A percentile compares a stretch with the other conserved stretches of the same genome.
phyloP scores from a whole-genome alignment of 2,329 filamentous ascomycete species.

The Parafenestella ontariensis region DNA sequence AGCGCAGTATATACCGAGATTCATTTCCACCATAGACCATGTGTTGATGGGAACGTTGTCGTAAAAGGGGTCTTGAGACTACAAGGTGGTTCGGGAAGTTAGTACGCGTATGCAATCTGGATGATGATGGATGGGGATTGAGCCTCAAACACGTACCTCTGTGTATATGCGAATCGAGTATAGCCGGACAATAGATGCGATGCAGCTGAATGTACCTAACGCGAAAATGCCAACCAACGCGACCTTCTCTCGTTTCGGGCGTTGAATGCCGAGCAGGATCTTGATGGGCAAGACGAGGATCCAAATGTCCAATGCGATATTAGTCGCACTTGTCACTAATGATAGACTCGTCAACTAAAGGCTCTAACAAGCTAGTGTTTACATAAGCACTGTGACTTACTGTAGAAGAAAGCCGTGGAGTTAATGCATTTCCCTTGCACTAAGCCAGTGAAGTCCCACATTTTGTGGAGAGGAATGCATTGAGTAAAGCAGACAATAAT shows the following conservation, averaged over 20 bases:
- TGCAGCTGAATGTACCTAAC: conserved; percentile 84
- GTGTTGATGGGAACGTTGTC: conserved; percentile 83
- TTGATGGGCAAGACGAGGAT: conserved; percentile 85
- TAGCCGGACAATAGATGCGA: conserved; percentile 75
- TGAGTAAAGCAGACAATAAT: conserved; percentile 33
- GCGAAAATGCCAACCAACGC: conserved; percentile 84
- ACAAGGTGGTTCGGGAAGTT: neutral
- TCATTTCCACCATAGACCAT: conserved; percentile 91
- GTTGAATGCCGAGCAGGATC: conserved; percentile 80
- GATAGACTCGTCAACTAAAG: no score
- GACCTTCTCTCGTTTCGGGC: conserved; percentile 82
- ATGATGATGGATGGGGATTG: conserved; percentile 23
- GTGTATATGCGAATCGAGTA: conserved; percentile 48
- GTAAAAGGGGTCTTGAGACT: conserved; percentile 59
- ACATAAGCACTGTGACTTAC: no score
- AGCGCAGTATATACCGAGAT: conserved; percentile 84
- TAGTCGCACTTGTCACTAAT: conserved; percentile 68
- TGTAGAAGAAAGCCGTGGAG: conserved; percentile 38
- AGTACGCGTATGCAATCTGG: neutral
- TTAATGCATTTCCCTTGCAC: conserved; percentile 40
- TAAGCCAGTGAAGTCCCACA: conserved; percentile 37
- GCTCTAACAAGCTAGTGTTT: no score
- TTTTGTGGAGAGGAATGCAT: conserved; percentile 37
- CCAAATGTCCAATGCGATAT: conserved; percentile 86
- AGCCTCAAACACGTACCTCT: conserved; percentile 15